These are phyloP conservation scores for Trametes versicolor DNA, from an alignment of 1,284 basidiomycete genomes.

Conservation along the genomic window DNA sequence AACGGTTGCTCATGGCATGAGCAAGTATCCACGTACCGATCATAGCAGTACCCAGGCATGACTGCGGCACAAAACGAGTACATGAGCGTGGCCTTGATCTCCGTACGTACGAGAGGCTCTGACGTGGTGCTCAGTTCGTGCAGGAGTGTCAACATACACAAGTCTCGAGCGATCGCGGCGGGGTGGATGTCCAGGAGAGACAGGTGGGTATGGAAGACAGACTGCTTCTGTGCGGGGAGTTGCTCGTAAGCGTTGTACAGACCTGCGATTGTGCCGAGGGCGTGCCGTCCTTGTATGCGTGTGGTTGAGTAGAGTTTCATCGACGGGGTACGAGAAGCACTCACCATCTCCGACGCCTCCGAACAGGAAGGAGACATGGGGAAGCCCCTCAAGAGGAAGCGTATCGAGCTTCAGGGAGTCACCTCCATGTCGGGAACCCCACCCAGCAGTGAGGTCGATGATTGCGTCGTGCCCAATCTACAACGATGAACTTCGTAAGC, in stretches of 20 bases:
- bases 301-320: neutral
- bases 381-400: constrained; percentile 15
- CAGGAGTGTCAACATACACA: constrained; percentile 36
- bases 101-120: neutral
- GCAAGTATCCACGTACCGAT: constrained; percentile 1
- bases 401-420: constrained; percentile 19
- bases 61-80: constrained; percentile 16
- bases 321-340: neutral
- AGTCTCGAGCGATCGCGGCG: constrained; percentile 37
- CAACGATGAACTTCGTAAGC: neutral
- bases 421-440: constrained; percentile 2
- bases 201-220: constrained; percentile 33
- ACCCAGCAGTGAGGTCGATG: constrained; percentile 31
- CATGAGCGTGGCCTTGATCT: constrained; percentile 25
- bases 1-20: neutral
- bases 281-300: constrained; percentile 31
- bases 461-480: constrained; percentile 30
- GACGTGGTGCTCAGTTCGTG: constrained; percentile 24
- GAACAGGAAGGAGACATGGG: constrained; percentile 31
- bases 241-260: constrained; percentile 26
- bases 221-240: constrained; percentile 20
- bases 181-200: constrained; percentile 42
- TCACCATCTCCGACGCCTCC: constrained; percentile 38
- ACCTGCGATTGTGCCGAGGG: constrained; percentile 34
- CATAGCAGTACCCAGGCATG: constrained; percentile 26